Percentiles rank a stretch among this genome's conserved stretches.
These are phyloP conservation scores for Aspergillus neotritici DNA, from an alignment of 2,329 filamentous ascomycete genomes.

Conservation along the genomic window DNA sequence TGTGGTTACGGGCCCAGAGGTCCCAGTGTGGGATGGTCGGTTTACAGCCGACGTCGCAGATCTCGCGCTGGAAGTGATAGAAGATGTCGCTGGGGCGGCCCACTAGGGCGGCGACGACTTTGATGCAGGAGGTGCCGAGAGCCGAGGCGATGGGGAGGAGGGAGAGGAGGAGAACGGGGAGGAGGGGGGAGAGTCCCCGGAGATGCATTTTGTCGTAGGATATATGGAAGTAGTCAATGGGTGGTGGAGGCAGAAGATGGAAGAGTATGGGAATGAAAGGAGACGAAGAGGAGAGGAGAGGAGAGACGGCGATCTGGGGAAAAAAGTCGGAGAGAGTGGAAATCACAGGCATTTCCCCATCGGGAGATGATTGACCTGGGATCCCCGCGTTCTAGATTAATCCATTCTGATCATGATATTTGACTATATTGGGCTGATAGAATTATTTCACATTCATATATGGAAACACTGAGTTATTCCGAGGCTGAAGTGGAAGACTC, in stretches of 20 bases:
- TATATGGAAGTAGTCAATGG: too few relatives aligned
- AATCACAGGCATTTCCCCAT: too few relatives aligned
- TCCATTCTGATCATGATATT: too few relatives aligned
- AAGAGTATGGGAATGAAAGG: too few relatives aligned
- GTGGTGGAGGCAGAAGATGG: not conserved
- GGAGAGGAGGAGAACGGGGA: constrained; percentile 15
- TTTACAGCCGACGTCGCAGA: constrained; percentile 30
- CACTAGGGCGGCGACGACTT: constrained; percentile 67
- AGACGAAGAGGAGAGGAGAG: not conserved
- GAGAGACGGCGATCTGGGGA: too few relatives aligned
- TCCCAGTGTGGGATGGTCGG: constrained; percentile 33
- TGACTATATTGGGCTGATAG: too few relatives aligned
- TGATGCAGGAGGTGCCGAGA: constrained; percentile 65
- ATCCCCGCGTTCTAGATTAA: too few relatives aligned
- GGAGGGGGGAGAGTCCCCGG: constrained; percentile 6
- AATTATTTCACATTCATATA: too few relatives aligned
- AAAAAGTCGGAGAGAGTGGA: too few relatives aligned
- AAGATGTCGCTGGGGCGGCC: constrained; percentile 27
- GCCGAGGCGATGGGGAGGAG: constrained; percentile 18
- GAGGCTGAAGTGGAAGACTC: too few relatives aligned
- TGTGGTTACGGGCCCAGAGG: constrained; percentile 33
- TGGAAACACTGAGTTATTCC: too few relatives aligned
- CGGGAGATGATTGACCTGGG: too few relatives aligned
- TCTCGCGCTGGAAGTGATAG: constrained; percentile 30
- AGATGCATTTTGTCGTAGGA: constrained; percentile 16